Evolutionary conservation across 306 rosid genomes (phyloP).

Genomic region (Cucurbita pepo): DNA sequence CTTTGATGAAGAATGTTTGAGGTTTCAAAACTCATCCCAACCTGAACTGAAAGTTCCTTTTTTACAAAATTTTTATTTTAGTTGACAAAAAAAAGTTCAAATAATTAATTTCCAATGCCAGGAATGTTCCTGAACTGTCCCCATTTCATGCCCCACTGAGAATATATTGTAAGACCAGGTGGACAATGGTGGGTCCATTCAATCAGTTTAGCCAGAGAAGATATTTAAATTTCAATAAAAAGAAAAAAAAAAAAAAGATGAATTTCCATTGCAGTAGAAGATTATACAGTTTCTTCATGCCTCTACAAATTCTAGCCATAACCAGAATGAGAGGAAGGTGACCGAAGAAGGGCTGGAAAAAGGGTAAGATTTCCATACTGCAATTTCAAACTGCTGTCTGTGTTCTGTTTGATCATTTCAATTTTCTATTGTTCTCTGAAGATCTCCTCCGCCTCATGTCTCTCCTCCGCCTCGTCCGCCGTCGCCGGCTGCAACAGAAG

Average conservation of each 20-base stretch:
- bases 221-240: neutral
- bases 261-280: neutral
- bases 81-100: neutral
- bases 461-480: conserved; percentile 22
- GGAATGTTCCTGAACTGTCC: neutral
- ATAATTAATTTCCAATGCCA: neutral
- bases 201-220: neutral
- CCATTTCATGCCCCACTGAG: conserved; percentile 2
- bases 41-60: neutral
- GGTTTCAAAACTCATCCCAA: neutral
- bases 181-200: conserved; percentile 4
- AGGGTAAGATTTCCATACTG: neutral
- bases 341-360: neutral
- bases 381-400: neutral
- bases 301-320: neutral
- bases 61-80: neutral
- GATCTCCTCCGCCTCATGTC: conserved; percentile 29
- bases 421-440: conserved; percentile 22
- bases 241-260: neutral
- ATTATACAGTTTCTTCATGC: neutral
- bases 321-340: neutral
- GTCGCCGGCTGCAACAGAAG: conserved; percentile 54
- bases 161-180: neutral
- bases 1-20: neutral
- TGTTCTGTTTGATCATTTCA: neutral